Conservation (phyloP, 2,329 filamentous ascomycete genomes). For the Claviceps citrina region DNA sequence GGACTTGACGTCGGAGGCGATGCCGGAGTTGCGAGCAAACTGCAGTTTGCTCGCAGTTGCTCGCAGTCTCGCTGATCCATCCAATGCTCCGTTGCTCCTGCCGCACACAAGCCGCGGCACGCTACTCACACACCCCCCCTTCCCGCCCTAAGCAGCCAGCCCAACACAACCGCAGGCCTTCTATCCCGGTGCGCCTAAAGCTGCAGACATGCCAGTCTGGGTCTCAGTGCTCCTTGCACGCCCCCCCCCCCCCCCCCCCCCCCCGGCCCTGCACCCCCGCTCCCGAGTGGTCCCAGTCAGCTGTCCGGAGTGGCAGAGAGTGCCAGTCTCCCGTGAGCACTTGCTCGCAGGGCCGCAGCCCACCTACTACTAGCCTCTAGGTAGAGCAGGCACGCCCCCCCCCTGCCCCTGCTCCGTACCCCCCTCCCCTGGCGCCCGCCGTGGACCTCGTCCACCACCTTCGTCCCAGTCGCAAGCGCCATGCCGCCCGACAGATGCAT, state of each 20-base stretch:
- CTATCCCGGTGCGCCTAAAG: not conserved
- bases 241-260: not conserved
- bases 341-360: not conserved
- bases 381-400: not conserved
- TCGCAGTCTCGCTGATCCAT: no score
- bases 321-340: not conserved
- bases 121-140: not conserved
- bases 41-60: no score
- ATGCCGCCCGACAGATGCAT: constrained; percentile 6
- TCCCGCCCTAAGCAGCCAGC: not conserved
- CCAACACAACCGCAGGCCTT: not conserved
- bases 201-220: not conserved
- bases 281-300: not conserved
- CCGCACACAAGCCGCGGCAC: no score
- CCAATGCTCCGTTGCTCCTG: no score
- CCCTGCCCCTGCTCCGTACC: not conserved
- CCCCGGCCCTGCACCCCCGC: no score
- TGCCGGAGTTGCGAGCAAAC: no score
- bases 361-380: no score
- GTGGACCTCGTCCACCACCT: not conserved
- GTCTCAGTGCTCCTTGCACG: not conserved
- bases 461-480: constrained; percentile 6
- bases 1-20: no score
- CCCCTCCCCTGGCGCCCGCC: constrained; percentile 1
- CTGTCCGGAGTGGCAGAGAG: not conserved